Evolutionary conservation across 495 filamentous ascomycete genomes (phyloP), one percentile per base, ranked within the genome.

Genomic region (Clohesyomyces aquaticus): DNA sequence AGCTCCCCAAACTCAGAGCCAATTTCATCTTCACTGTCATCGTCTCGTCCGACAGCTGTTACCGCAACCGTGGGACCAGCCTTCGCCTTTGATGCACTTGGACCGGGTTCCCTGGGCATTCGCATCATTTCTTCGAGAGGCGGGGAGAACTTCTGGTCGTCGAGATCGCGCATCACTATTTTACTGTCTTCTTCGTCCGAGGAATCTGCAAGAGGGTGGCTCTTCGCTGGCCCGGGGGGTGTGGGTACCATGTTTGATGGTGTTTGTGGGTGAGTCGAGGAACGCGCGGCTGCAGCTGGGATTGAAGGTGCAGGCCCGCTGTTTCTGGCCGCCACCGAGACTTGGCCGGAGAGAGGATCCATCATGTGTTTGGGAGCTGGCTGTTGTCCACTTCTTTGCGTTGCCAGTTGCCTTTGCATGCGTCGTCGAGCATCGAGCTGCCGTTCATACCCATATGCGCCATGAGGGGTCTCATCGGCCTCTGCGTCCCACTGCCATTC

Each of bases 1-100:
- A 67, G 47, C 29, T 67, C 65, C 12, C 65, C 65, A 54, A 67
- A 63, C 47, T 67, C 52, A 35, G 58, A 55, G 12, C 51, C 49
- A 23, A 61, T 32, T 21, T 61, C 63, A 42, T 65, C 61, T 22
- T 62, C 59, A 52, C 29, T 42, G 3, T 49, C 48, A 48, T 50
- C 42, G 9, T 65, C 54, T 11, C 8, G 23, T 42, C 27, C 35
- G n/a, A 25, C 23, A 50, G 25, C 11, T 9, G 46, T 14, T 14
- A 18, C 10, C 46, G 56, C 8, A 11, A 26, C 22, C 21, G n/a
- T 14, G 18, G 55, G 38, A 22, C 2, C 14, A 6, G 6, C 32
- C 32, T 38, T 38, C 32, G 6, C 32, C 32, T 38, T 14, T 38
- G 32, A 14, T 14, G 32, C 6, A 6, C 14, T 14, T 14, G 32